These are phyloP conservation scores for Chlorella sp. DNA, from an alignment of 139 green algal genomes.

Conservation along the genomic window DNA sequence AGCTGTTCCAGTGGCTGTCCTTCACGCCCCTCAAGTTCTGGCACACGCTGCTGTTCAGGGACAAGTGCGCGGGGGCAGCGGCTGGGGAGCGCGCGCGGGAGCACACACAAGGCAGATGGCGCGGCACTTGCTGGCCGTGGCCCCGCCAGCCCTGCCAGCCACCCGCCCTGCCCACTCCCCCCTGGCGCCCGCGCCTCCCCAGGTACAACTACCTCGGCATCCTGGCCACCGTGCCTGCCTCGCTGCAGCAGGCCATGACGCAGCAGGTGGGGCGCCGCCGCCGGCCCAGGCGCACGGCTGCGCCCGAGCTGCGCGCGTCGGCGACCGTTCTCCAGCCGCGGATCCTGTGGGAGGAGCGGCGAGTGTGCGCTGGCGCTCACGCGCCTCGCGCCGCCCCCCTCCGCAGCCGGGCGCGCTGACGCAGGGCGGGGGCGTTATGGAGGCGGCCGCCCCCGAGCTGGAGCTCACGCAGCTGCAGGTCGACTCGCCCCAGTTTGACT, in stretches of 20 bases:
- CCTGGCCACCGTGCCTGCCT: slow-evolving; percentile 7
- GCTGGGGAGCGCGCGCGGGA: neutral
- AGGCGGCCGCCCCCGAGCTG: slow-evolving; percentile 6
- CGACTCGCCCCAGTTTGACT: slow-evolving; percentile 34
- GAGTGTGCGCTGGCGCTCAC: no score
- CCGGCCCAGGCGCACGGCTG: no score
- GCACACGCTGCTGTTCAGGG: slow-evolving; percentile 83
- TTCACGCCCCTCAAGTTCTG: slow-evolving; percentile 73
- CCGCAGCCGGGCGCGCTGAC: no score
- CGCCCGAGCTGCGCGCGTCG: no score
- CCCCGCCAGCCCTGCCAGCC: neutral
- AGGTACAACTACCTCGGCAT: slow-evolving; percentile 75
- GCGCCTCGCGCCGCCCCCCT: no score
- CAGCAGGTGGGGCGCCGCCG: no score
- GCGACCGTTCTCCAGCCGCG: no score
- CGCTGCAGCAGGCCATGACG: slow-evolving; percentile 9
- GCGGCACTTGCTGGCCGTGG: neutral
- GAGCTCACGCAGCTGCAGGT: slow-evolving; percentile 27
- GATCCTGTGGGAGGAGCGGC: no score
- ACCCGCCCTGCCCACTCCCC: neutral
- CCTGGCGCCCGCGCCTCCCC: neutral
- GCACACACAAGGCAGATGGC: neutral
- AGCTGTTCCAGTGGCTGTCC: slow-evolving; percentile 80
- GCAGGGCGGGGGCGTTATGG: slow-evolving; percentile 15
- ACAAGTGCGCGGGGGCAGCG: slow-evolving; percentile 34